Base-by-base conservation (phyloP, 2,329 filamentous ascomycete genomes). In the Phaeosphaeriaceae sp. region DNA sequence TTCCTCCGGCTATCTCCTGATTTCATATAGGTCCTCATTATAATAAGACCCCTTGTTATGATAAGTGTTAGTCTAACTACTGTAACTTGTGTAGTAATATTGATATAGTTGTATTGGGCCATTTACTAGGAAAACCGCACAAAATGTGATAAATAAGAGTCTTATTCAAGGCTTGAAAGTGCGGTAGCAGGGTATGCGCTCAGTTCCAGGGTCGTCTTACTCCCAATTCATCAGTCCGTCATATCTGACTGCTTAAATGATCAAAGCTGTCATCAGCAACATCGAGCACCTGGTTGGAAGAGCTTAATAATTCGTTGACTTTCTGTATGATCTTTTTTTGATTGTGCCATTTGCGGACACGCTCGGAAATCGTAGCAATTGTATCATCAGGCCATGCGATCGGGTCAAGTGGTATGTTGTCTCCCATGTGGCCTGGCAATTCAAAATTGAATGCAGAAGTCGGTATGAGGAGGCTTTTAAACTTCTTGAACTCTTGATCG, bases 211-310 rank as follows among this genome's bases (percentile, higher is more conserved):
- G n/a, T n/a, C 23, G 23, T 3, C 23, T 26, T 11, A 26, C 12
- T 34, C 16, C n/a, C 2, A 34, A n/a, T n/a, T 15, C 18, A 12
- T 11, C 5, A 6, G 33, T 16, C 7, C 20, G 12, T 50, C 38
- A 62, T 13, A 58, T 47, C 2, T 66, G 56, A 35, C 53, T 62
- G 0, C 33, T 52, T 17, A 57, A 4, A 13, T 60, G 48, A 40
- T 69, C 67, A 34, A 69, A 70, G 0, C 58, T 60, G 35, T 70
- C 58, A 3, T 68, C 66, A 4, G 66, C 57, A 2, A 66, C 12
- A 3, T 52, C 43, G 16, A 69, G 48, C 1, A 53, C 56, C 35
- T 60, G 58, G 15, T 57, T 60, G 7, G 64, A 66, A 5, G 37
- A 46, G 9, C 42, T 42, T 35, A 70, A 26, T 11, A 71, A 8